Evolutionary conservation across 805 yeast species (phyloP).

Genomic region (Hanseniaspora pseudoguilliermondii): DNA sequence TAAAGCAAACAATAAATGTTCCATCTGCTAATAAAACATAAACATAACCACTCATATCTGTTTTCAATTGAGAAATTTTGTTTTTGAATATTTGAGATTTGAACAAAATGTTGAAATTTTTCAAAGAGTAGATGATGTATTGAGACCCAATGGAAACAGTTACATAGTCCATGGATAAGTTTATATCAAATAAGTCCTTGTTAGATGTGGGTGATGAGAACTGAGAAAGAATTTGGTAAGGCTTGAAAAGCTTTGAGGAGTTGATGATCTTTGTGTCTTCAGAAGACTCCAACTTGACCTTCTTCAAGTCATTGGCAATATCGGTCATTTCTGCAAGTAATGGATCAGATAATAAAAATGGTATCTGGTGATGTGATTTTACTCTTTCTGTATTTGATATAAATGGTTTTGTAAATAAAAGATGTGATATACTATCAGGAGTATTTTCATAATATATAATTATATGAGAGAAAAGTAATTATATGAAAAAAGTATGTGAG

Average conservation of each 20-base stretch:
- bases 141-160: conserved; percentile 11
- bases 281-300: background rate
- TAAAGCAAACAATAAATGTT: conserved; percentile 5
- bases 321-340: background rate
- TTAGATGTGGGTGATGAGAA: conserved; percentile 9
- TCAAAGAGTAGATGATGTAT: conserved; percentile 10
- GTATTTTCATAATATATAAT: too few relatives aligned
- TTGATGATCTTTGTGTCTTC: background rate
- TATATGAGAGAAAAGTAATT: too few relatives aligned
- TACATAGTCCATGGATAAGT: conserved; percentile 8
- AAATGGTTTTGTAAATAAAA: too few relatives aligned
- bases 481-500: too few relatives aligned
- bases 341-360: too few relatives aligned
- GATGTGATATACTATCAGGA: too few relatives aligned
- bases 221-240: conserved; percentile 11
- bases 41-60: conserved; percentile 10
- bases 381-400: too few relatives aligned
- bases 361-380: too few relatives aligned
- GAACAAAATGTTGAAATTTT: conserved; percentile 10
- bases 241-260: conserved; percentile 12
- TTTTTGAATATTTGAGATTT: conserved; percentile 9
- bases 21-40: conserved; percentile 5
- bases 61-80: conserved; percentile 8
- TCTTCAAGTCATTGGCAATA: background rate
- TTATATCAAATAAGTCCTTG: conserved; percentile 6